Evolutionary conservation across 1,139 yeast genomes (phyloP).

Genomic region (Yamadazyma sp.): DNA sequence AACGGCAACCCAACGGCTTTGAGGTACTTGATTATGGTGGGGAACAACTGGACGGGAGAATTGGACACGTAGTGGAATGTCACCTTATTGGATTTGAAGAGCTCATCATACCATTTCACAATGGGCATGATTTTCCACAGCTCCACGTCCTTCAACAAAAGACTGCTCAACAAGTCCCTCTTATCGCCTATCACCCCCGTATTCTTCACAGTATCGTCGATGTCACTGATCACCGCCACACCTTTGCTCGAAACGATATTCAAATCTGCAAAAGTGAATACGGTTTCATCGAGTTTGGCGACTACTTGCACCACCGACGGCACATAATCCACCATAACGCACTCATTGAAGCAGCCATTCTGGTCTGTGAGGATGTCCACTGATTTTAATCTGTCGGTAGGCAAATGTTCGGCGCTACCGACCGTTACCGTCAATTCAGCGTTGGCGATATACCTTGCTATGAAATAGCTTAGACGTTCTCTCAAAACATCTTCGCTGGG

Average conservation of each 20-base stretch:
- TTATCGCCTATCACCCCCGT: constrained; percentile 92
- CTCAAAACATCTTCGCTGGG: constrained; percentile 41
- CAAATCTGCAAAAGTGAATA: constrained; percentile 47
- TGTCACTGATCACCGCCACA: constrained; percentile 80
- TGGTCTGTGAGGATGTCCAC: constrained; percentile 48
- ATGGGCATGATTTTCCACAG: constrained; percentile 75
- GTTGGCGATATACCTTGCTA: constrained; percentile 57
- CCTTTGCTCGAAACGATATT: constrained; percentile 49
- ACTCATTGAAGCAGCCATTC: constrained; percentile 57
- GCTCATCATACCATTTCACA: constrained; percentile 61
- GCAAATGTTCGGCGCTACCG: constrained; percentile 40
- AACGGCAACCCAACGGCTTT: constrained; percentile 58
- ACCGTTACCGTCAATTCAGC: constrained; percentile 52
- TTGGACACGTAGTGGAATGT: constrained; percentile 90
- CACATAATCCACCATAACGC: constrained; percentile 49
- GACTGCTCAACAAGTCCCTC: constrained; percentile 74
- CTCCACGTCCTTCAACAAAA: constrained; percentile 63
- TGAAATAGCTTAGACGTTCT: constrained; percentile 59
- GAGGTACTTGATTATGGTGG: constrained; percentile 62
- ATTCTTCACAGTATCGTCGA: constrained; percentile 88
- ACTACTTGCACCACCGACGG: constrained; percentile 52
- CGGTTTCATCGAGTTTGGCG: constrained; percentile 43
- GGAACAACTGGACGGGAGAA: constrained; percentile 88
- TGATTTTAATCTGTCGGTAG: constrained; percentile 21
- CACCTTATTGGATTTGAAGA: constrained; percentile 40